Evolutionary conservation across 108 stramenopile genomes (phyloP), one percentile per base, ranked within the genome.

Genomic region (Skeletonema tropicum): DNA sequence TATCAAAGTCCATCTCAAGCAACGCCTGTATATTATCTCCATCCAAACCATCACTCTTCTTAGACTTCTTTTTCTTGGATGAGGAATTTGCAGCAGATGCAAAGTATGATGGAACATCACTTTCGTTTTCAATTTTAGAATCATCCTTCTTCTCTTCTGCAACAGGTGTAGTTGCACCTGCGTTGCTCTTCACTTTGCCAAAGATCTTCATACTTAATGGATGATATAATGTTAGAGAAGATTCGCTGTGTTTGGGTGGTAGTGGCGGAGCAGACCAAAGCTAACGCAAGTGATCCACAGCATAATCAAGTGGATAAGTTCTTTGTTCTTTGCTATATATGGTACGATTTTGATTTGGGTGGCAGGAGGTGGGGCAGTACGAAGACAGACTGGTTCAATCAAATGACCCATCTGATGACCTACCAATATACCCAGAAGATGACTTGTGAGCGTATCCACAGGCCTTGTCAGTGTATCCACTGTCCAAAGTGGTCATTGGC

Each of bases 141-240:
- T 29, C n/a, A 11, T 25, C 52, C 36, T 57, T 25, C 8, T 19
- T 45, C 45, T 42, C 42, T 14, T 13, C 17, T 9, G 66, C 65
- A 57, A 21, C 8, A 6, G 64, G 5, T 38, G 32, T 26, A 19
- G 26, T 60, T 11, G 59, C 41, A 7, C 17, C 57, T 21, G 64
- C 46, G n/a, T 68, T 79, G 67, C 71, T 85, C 59, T 71, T 88
- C 0, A 85, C 74, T 66, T 84, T 90, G 76, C 82, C 89, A 75
- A 90, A 90, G 29, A 90, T 88, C 65, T 90, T 90, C 89, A 90
- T 90, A 14, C n/a, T 45, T 3, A n/a, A 4, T 15, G 3, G 3
- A 15, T 13, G n/a, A n/a, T n/a, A 5, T n/a, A n/a, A n/a, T 45
- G 15, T n/a, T 5, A n/a, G 42, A 3, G 15, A 15, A 5, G 42